phyloP scores from a whole-genome alignment of 169 alveolate genomes.

The Plasmodium blacklocki region DNA sequence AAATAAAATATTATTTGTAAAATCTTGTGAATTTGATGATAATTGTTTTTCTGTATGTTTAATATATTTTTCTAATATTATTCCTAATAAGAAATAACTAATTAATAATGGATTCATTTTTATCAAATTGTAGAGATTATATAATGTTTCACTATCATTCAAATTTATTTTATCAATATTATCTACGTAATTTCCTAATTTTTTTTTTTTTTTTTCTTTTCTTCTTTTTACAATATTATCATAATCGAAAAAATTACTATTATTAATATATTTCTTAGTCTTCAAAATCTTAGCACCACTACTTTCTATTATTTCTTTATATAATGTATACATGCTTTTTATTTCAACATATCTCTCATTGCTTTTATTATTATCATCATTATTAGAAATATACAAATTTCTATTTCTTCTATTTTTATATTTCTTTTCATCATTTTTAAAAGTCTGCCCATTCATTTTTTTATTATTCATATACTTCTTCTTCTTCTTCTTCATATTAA shows the following conservation, averaged over 20 bases:
- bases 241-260: slow-evolving; percentile 51
- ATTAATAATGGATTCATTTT: slow-evolving; percentile 86
- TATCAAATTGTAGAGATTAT: slow-evolving; percentile 79
- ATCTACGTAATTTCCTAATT: slow-evolving; percentile 48
- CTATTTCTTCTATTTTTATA: not conserved
- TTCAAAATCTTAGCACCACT: slow-evolving; percentile 75
- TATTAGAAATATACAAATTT: not conserved
- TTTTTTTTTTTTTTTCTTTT: slow-evolving; percentile 22
- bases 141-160: slow-evolving; percentile 86
- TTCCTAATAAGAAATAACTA: slow-evolving; percentile 84
- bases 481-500: not conserved
- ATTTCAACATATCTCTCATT: slow-evolving; percentile 19
- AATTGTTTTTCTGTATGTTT: slow-evolving; percentile 90
- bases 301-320: slow-evolving; percentile 69
- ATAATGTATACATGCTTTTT: slow-evolving; percentile 51
- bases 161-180: slow-evolving; percentile 86
- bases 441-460: not conserved
- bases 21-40: slow-evolving; percentile 92
- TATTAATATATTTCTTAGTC: slow-evolving; percentile 78
- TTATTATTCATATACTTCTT: not conserved
- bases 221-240: slow-evolving; percentile 43
- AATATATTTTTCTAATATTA: slow-evolving; percentile 88
- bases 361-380: not conserved
- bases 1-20: slow-evolving; percentile 90
- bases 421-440: not conserved